A percentile compares a stretch with the other conserved stretches of the same genome.
These are phyloP conservation scores for Claviceps sp. DNA, from an alignment of 2,329 filamentous ascomycete species.

Conservation along the genomic window DNA sequence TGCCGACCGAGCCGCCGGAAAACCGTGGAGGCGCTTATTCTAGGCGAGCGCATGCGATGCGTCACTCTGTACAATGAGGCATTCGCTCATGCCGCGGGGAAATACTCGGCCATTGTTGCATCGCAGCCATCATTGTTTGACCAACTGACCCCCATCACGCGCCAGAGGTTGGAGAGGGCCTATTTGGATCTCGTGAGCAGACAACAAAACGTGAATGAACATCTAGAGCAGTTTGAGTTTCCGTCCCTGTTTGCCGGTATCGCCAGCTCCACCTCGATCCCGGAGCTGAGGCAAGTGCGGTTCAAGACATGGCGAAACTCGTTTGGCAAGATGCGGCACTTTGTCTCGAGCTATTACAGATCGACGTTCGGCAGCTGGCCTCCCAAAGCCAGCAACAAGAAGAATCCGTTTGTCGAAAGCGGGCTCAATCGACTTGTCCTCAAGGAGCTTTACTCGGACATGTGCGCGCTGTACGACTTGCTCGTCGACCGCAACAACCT, in stretches of 20 bases:
- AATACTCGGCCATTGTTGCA: conserved; percentile 59
- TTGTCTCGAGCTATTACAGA: conserved; percentile 55
- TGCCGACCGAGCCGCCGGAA: conserved; percentile 73
- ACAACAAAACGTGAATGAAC: conserved; percentile 53
- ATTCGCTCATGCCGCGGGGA: conserved; percentile 82
- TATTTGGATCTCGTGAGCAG: conserved; percentile 66
- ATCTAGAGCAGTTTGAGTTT: conserved; percentile 82
- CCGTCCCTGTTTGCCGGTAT: conserved; percentile 79
- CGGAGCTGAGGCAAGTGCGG: conserved; percentile 62
- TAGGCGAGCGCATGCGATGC: conserved; percentile 77
- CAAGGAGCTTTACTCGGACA: conserved; percentile 69
- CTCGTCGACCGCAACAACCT: conserved; percentile 67
- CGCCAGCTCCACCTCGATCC: conserved; percentile 66
- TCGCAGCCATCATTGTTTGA: conserved; percentile 56
- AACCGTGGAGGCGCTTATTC: conserved; percentile 76
- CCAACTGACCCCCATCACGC: conserved; percentile 56
- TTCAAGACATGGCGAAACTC: conserved; percentile 74
- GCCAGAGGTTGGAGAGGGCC: conserved; percentile 68
- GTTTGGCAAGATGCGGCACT: conserved; percentile 62
- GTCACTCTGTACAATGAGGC: conserved; percentile 77
- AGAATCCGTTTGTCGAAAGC: conserved; percentile 75
- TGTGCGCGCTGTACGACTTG: conserved; percentile 78
- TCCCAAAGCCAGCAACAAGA: conserved; percentile 81
- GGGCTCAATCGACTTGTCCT: conserved; percentile 78
- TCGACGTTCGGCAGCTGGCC: conserved; percentile 59